Evolutionary conservation across 2,329 filamentous ascomycete species (phyloP).

Genomic region (Fusarium cicatricum): DNA sequence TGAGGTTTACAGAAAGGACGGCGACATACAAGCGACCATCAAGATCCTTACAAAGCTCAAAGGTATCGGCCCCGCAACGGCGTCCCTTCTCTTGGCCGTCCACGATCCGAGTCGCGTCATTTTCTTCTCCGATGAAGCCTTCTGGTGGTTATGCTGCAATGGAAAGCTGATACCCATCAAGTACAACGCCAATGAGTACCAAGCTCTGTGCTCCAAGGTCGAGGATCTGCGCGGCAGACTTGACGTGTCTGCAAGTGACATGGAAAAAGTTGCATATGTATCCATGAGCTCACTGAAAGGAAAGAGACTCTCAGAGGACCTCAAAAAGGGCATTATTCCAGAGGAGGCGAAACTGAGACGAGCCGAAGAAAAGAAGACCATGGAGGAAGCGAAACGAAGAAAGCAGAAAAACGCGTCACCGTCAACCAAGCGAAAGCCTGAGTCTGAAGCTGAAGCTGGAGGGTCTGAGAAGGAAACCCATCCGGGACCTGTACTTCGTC

Average conservation of each 20-base stretch:
- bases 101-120: slow-evolving; percentile 66
- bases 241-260: slow-evolving; percentile 64
- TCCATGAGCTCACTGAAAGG: slow-evolving; percentile 57
- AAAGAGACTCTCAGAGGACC: slow-evolving; percentile 8
- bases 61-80: slow-evolving; percentile 82
- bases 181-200: slow-evolving; percentile 76
- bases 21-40: slow-evolving; percentile 57
- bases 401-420: slow-evolving; percentile 8
- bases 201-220: slow-evolving; percentile 57
- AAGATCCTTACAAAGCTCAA: slow-evolving; percentile 66
- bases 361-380: neutral
- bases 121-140: slow-evolving; percentile 85
- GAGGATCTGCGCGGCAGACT: slow-evolving; percentile 57
- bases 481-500: slow-evolving; percentile 27
- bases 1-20: slow-evolving; percentile 50
- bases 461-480: slow-evolving; percentile 23
- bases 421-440: slow-evolving; percentile 37
- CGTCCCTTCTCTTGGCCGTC: slow-evolving; percentile 75
- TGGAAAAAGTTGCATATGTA: slow-evolving; percentile 77
- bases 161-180: slow-evolving; percentile 64
- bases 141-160: slow-evolving; percentile 72
- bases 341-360: neutral
- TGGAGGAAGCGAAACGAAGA: slow-evolving; percentile 6
- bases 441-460: slow-evolving; percentile 5
- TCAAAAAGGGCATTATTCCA: neutral